Evolutionary conservation across 1,139 yeast species (phyloP).

Genomic region (Meyerozyma athensensis): DNA sequence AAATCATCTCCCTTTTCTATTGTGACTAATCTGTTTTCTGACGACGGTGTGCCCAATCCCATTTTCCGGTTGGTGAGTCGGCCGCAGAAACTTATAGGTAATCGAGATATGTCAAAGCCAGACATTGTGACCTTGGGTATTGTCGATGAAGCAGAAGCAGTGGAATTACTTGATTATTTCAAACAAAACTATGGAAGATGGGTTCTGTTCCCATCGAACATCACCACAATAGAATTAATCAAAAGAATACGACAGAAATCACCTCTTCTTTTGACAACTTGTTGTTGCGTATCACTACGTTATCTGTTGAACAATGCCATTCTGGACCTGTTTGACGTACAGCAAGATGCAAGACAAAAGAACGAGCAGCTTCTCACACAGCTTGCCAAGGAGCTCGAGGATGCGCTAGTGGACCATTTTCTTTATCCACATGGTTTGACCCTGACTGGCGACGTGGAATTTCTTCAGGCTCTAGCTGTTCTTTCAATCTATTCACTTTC

Average conservation of each 20-base stretch:
- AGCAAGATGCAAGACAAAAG: conserved; percentile 16
- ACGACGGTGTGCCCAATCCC: conserved; percentile 36
- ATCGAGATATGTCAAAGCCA: conserved; percentile 12
- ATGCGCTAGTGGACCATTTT: conserved; percentile 30
- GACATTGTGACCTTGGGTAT: conserved; percentile 49
- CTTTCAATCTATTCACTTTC: conserved; percentile 59
- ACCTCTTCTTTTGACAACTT: conserved; percentile 60
- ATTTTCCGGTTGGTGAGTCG: conserved; percentile 37
- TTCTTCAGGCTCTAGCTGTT: conserved; percentile 60
- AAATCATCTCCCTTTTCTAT: conserved; percentile 49
- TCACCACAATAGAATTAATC: conserved; percentile 47
- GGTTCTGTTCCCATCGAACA: conserved; percentile 65
- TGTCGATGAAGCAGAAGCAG: conserved; percentile 45
- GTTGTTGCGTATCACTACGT: conserved; percentile 58
- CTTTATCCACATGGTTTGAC: conserved; percentile 14
- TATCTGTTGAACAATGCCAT: conserved; percentile 30
- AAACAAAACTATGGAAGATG: conserved; percentile 69
- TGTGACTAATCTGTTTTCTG: conserved; percentile 30
- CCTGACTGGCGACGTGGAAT: conserved; percentile 44
- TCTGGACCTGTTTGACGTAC: conserved; percentile 21
- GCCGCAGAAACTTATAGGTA: conserved; percentile 8
- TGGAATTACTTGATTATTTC: conserved; percentile 52
- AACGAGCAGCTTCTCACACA: conserved; percentile 26
- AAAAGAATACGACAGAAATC: conserved; percentile 50
- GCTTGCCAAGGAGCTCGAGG: conserved; percentile 40